These are phyloP conservation scores for Suhomyces prunicola DNA, from an alignment of 805 yeast genomes.

Conservation along the genomic window DNA sequence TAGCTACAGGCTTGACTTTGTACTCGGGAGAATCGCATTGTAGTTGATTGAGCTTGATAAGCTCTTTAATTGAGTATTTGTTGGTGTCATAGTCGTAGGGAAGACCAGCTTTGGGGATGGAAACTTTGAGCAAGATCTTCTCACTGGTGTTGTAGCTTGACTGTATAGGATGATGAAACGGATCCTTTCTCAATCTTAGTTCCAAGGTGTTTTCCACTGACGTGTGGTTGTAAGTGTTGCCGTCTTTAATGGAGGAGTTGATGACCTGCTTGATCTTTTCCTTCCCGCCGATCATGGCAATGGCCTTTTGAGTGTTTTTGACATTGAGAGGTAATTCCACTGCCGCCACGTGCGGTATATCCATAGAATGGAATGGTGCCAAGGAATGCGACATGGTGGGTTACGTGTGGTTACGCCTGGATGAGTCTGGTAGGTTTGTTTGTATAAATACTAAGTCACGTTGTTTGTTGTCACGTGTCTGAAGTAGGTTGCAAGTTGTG, in stretches of 20 bases:
- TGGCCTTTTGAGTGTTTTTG: conserved; percentile 57
- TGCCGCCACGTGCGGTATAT: conserved; percentile 69
- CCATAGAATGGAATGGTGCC: conserved; percentile 61
- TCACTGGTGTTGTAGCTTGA: conserved; percentile 53
- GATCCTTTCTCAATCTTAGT: conserved; percentile 38
- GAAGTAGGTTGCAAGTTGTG: neutral
- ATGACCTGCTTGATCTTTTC: conserved; percentile 40
- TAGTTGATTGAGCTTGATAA: conserved; percentile 33
- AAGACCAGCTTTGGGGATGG: conserved; percentile 55
- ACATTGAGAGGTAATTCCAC: conserved; percentile 80
- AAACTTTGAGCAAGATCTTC: conserved; percentile 55
- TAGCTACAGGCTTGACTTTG: conserved; percentile 58
- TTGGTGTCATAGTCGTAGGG: conserved; percentile 31
- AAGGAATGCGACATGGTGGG: conserved; percentile 5
- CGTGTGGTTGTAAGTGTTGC: conserved; percentile 19
- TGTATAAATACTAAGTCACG: neutral
- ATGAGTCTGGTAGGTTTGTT: neutral
- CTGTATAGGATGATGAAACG: conserved; percentile 60
- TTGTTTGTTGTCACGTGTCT: neutral
- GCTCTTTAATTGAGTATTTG: conserved; percentile 41
- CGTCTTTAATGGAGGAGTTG: conserved; percentile 28
- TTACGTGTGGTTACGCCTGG: neutral
- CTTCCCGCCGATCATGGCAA: conserved; percentile 67
- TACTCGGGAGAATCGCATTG: conserved; percentile 23
- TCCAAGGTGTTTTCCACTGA: conserved; percentile 38